Evolutionary conservation across 306 rosid species (phyloP), one percentile per base, ranked within the genome.

Genomic region (Cucumis cinereus): DNA sequence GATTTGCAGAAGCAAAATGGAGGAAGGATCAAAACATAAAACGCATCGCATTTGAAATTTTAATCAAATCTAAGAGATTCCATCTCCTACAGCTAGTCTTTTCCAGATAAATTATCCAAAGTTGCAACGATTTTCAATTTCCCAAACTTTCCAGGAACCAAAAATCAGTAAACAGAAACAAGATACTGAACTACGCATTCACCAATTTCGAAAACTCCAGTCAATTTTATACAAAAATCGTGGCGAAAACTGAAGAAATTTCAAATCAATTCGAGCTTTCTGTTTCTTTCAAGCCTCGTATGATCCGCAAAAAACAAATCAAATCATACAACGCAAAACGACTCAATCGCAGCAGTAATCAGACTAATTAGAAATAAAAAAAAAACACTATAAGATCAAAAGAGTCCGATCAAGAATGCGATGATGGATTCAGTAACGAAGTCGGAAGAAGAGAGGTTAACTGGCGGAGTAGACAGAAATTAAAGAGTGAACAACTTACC

Each of bases 401-500:
- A 20, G 64, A 35, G 49, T 43, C 23, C 14, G 38, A 69, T 69
- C 74, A 49, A 53, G 11, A 30, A 38, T 52, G 35, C 28, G 47
- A n/a, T 5, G 50, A 53, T 10, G 22, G 56, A 76, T 12, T 47
- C 10, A 19, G 57, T 30, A 45, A 64, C 26, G 22, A 41, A 52
- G 71, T 22, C 16, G 15, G 76, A 52, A 47, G 77, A 58, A 35
- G 20, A 33, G 55, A 24, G 59, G 69, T 5, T 6, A 26, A 59
- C 6, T 5, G 24, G 16, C 19, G 1, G 49, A n/a, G 10, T 7
- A 33, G 68, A 35, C 58, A 75, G 26, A 30, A 26, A 57, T 0
- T 30, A 19, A 20, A 43, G 35, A 43, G 28, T 47, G 73, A 49
- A 68, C 38, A 49, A 68, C 45, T 71, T 49, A 87, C 98, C 96